phyloP scores from a whole-genome alignment of 768 basidiomycete genomes.

The Pisolithus marmoratus region DNA sequence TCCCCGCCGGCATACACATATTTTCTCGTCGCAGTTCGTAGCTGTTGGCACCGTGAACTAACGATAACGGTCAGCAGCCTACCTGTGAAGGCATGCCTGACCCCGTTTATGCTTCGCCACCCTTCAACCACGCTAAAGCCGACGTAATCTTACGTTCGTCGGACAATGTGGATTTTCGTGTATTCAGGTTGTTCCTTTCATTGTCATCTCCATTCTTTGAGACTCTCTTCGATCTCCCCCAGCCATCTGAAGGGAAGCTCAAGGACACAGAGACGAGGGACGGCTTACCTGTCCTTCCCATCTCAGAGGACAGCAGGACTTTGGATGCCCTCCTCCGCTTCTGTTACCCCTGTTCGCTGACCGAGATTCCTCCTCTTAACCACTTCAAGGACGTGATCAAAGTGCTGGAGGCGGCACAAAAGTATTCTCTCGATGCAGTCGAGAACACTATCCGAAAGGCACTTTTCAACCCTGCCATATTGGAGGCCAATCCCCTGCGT shows the following conservation, averaged over 20 bases:
- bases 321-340: constrained; percentile 22
- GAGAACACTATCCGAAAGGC: constrained; percentile 15
- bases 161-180: constrained; percentile 25
- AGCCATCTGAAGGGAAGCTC: constrained; percentile 8
- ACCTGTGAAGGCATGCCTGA: background rate
- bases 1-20: too few relatives aligned
- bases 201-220: constrained; percentile 32
- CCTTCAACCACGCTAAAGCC: constrained; percentile 18
- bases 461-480: constrained; percentile 12
- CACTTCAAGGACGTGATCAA: constrained; percentile 2
- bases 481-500: constrained; percentile 20
- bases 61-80: too few relatives aligned
- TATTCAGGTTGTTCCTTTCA: constrained; percentile 30
- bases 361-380: constrained; percentile 11
- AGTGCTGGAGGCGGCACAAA: constrained; percentile 13
- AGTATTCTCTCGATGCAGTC: constrained; percentile 13
- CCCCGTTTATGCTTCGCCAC: constrained; percentile 8
- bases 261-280: constrained; percentile 10
- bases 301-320: constrained; percentile 17
- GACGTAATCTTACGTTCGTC: constrained; percentile 22
- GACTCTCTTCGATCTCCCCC: constrained; percentile 25
- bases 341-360: constrained; percentile 20
- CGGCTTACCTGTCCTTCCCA: constrained; percentile 14
- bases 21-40: too few relatives aligned
- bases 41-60: too few relatives aligned